phyloP scores from a whole-genome alignment of 2,329 filamentous ascomycete genomes.

The Catunica adiposa region DNA sequence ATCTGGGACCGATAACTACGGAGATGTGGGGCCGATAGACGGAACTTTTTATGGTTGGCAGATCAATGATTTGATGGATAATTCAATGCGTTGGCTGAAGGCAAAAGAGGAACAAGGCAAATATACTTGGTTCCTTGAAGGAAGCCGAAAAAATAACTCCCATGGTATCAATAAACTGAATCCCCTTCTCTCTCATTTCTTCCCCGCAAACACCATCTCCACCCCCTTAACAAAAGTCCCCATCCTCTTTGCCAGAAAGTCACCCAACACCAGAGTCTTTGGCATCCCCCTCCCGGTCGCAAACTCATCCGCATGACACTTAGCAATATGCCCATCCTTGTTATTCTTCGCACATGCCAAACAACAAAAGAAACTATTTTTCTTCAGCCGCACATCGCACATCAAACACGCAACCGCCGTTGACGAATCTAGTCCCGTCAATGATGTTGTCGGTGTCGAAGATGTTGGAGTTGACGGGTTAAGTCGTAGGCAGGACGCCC shows the following conservation, averaged over 20 bases:
- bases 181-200: neutral
- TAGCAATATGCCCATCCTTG: slow-evolving; percentile 13
- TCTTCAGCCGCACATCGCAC: slow-evolving; percentile 14
- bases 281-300: slow-evolving; percentile 11
- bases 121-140: too few species aligned
- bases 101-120: too few species aligned
- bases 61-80: too few species aligned
- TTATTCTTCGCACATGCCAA: slow-evolving; percentile 14
- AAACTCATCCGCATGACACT: slow-evolving; percentile 13
- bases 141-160: neutral
- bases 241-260: slow-evolving; percentile 12
- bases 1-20: too few species aligned
- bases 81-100: too few species aligned
- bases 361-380: slow-evolving; percentile 13
- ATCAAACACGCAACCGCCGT: slow-evolving; percentile 13
- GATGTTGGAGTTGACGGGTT: slow-evolving; percentile 2
- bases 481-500: slow-evolving; percentile 12
- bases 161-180: neutral
- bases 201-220: slow-evolving; percentile 12
- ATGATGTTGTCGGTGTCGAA: neutral
- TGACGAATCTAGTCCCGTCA: slow-evolving; percentile 3
- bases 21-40: too few species aligned
- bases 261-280: slow-evolving; percentile 12
- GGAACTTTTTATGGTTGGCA: too few species aligned
- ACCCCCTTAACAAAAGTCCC: slow-evolving; percentile 10